Evolutionary conservation across 75 land plant genomes (phyloP).

Genomic region (Gnetum montanum): DNA sequence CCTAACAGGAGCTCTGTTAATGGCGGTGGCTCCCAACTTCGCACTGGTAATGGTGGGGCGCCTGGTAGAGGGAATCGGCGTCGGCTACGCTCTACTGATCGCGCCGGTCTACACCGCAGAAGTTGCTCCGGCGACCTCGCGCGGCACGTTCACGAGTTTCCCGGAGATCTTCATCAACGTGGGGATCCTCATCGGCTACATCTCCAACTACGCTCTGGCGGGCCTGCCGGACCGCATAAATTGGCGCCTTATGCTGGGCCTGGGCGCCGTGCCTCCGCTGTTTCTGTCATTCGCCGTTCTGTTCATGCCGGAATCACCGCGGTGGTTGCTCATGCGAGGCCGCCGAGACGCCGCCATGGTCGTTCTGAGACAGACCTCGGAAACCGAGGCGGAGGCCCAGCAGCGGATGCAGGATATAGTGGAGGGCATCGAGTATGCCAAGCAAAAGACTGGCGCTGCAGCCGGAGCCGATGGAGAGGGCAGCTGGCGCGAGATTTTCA

Average conservation of each 20-base stretch:
- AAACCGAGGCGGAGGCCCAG: conserved; percentile 20
- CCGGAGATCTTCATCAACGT: conserved; percentile 77
- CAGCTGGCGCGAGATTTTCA: conserved; percentile 62
- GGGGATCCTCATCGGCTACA: conserved; percentile 73
- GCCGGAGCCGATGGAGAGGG: conserved; percentile 22
- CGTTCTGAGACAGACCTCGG: conserved; percentile 35
- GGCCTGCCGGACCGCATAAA: conserved; percentile 24
- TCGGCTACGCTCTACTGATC: conserved; percentile 82
- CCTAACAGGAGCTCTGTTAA: conserved; percentile 57
- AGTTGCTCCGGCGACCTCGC: conserved; percentile 44
- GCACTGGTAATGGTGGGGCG: conserved; percentile 56
- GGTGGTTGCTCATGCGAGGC: conserved; percentile 79
- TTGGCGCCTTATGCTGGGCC: conserved; percentile 83
- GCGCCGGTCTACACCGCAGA: conserved; percentile 88
- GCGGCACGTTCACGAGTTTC: conserved; percentile 66
- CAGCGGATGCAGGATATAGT: conserved; percentile 15
- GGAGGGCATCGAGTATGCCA: conserved; percentile 34
- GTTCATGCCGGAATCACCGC: conserved; percentile 85
- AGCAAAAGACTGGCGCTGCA: conserved; percentile 8
- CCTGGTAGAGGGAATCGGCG: conserved; percentile 65
- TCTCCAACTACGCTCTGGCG: conserved; percentile 50
- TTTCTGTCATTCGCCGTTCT: conserved; percentile 41
- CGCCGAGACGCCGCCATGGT: conserved; percentile 36
- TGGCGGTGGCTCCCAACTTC: conserved; percentile 61
- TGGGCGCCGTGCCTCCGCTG: conserved; percentile 59